phyloP scores from a whole-genome alignment of 2,329 filamentous ascomycete genomes.

The Ascochyta fabae region DNA sequence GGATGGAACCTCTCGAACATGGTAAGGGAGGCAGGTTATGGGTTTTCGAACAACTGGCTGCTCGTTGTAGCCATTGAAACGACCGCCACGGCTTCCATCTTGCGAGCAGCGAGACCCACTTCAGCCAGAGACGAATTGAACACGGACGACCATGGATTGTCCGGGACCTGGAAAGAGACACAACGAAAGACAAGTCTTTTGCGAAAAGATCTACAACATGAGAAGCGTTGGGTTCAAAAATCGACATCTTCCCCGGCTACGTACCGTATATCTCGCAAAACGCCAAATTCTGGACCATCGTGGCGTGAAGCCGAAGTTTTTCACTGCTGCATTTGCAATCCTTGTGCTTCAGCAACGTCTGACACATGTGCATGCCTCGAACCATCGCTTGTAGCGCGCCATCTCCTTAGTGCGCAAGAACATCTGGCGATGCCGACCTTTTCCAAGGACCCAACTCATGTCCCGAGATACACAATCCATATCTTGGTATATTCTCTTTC shows the following conservation, averaged over 20 bases:
- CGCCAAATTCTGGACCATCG: slow-evolving; percentile 15
- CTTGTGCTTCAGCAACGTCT: slow-evolving; percentile 14
- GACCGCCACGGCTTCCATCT: not conserved
- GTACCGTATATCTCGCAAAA: slow-evolving; percentile 29
- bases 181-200: not conserved
- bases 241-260: slow-evolving; percentile 25
- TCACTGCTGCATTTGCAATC: slow-evolving; percentile 14
- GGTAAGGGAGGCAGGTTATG: not conserved
- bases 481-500: slow-evolving; percentile 10
- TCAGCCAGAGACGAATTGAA: not conserved
- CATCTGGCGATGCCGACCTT: not conserved
- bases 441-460: not conserved
- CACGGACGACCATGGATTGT: not conserved
- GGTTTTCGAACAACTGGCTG: not conserved
- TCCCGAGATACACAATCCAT: slow-evolving; percentile 3
- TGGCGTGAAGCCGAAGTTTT: slow-evolving; percentile 25
- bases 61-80: not conserved
- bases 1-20: not conserved
- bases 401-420: not conserved
- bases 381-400: not conserved
- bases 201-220: slow-evolving; percentile 11
- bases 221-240: slow-evolving; percentile 18
- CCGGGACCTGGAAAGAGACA: not conserved
- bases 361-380: not conserved
- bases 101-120: not conserved